Evolutionary conservation across 371 early-diverging fungal species (phyloP), one percentile per base, ranked within the genome.

Genomic region (Mortierella sp.): DNA sequence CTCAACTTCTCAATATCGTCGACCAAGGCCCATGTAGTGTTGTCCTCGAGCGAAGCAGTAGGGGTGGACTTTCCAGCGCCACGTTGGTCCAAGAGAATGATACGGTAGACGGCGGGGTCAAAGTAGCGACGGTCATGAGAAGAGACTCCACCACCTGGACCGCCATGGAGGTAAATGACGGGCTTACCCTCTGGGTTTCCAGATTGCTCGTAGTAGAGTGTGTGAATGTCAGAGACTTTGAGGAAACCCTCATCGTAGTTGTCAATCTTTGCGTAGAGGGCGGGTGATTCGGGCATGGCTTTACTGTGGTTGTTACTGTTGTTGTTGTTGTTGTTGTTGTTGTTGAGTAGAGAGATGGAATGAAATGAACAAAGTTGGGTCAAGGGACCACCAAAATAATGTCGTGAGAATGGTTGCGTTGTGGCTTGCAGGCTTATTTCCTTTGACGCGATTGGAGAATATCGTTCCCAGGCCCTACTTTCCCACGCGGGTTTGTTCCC

Each of bases 61-160:
- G 92, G 92, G 1, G 88, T 89, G 7, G 89, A 89, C 70, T 87
- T 87, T 28, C 91, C 91, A 28, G 89, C 83, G 10, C 92, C 92
- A 24, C 93, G 84, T 75, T 92, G 93, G 69, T 92, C 91, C 69
- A 90, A 77, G 21, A 92, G 70, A 52, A 92, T 80, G 66, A 90
- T 86, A 45, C 89, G 85, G 77, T 92, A 91, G 60, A 72, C 83
- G 6, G 68, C 67, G 1, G 90, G 91, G 74, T 92, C 89, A 77
- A 92, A 92, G 81, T 88, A 92, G 45, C 85, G 84, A 41, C 89
- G 78, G 73, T 92, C 92, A 50, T 76, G 68, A n/a, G 79, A 55
- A 16, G 69, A 74, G 59, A 74, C 50, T 48, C 69, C 69, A 11
- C 73, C 70, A 45, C 76, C 90, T 10, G 90, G 89, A 16, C 90